These are phyloP conservation scores for Capronia epimyces DNA, from an alignment of 2,329 filamentous ascomycete species.

Conservation along the genomic window DNA sequence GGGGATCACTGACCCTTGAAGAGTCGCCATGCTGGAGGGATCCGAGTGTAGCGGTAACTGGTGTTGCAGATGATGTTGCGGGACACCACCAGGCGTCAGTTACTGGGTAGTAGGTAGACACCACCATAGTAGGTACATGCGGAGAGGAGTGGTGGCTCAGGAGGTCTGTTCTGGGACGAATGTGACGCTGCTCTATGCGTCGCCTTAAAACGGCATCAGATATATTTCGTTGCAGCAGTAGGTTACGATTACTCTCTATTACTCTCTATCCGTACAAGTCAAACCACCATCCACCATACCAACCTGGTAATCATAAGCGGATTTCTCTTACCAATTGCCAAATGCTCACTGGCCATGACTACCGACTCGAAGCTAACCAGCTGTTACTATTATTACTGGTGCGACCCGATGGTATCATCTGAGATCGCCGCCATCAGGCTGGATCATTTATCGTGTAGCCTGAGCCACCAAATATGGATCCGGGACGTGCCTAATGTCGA, in stretches of 20 bases:
- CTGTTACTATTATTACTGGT: background rate
- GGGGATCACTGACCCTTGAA: constrained; percentile 22
- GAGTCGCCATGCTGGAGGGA: constrained; percentile 19
- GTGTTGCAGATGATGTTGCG: background rate
- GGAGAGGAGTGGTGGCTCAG: background rate
- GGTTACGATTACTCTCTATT: too few relatives aligned
- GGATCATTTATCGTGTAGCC: background rate
- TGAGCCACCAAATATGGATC: background rate
- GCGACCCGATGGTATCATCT: background rate
- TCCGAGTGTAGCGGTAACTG: background rate
- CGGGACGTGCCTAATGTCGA: background rate
- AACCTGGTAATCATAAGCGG: too few relatives aligned
- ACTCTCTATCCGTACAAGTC: too few relatives aligned
- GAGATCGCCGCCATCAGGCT: background rate
- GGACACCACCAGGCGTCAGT: too few relatives aligned
- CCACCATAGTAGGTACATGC: background rate
- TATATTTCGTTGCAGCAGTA: too few relatives aligned
- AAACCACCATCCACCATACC: too few relatives aligned
- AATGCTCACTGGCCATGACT: too few relatives aligned
- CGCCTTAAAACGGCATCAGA: too few relatives aligned
- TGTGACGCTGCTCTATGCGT: too few relatives aligned
- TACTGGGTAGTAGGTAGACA: too few relatives aligned
- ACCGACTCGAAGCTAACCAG: background rate
- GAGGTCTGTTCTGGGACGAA: too few relatives aligned
- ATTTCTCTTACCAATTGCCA: too few relatives aligned